Percentiles rank a stretch among this genome's conserved stretches.
Evolutionary conservation across 2,329 filamentous ascomycete genomes (phyloP).

Genomic region (Colletotrichum magnum): DNA sequence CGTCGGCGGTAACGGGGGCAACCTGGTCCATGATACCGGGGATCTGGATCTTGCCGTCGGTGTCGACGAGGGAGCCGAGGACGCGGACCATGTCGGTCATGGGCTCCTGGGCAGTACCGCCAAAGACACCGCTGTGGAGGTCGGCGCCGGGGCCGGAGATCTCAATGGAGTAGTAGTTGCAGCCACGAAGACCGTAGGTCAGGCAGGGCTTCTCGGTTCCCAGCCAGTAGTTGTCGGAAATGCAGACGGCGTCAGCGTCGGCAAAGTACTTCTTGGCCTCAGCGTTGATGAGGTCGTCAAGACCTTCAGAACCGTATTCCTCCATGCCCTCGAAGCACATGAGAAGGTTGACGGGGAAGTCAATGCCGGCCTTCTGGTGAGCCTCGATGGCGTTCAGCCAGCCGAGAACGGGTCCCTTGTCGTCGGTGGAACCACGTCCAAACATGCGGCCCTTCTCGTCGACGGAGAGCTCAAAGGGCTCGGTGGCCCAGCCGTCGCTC

Average conservation of each 20-base stretch:
- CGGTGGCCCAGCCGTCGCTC: conserved; percentile 95
- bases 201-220: conserved; percentile 98
- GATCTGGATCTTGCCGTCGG: conserved; percentile 92
- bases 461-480: conserved; percentile 90
- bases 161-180: conserved; percentile 97
- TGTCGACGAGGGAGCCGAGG: conserved; percentile 87
- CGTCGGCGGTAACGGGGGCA: conserved; percentile 87
- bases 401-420: conserved; percentile 96
- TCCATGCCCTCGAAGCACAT: conserved; percentile 99
- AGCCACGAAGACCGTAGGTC: conserved; percentile 96
- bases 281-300: conserved; percentile 92
- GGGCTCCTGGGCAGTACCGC: conserved; percentile 95
- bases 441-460: conserved; percentile 96
- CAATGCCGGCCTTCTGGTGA: conserved; percentile 93
- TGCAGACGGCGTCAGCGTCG: conserved; percentile 95
- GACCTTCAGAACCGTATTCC: conserved; percentile 96
- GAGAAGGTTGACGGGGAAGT: conserved; percentile 96
- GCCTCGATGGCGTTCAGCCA: conserved; percentile 99
- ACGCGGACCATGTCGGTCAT: conserved; percentile 96
- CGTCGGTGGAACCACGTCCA: conserved; percentile 94
- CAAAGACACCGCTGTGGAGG: conserved; percentile 96
- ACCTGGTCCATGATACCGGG: conserved; percentile 96
- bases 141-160: conserved; percentile 93
- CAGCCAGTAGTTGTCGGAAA: conserved; percentile 99
- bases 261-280: conserved; percentile 97